phyloP scores from a whole-genome alignment of 2,329 filamentous ascomycete genomes.

The Chrysosporium queenslandicum region DNA sequence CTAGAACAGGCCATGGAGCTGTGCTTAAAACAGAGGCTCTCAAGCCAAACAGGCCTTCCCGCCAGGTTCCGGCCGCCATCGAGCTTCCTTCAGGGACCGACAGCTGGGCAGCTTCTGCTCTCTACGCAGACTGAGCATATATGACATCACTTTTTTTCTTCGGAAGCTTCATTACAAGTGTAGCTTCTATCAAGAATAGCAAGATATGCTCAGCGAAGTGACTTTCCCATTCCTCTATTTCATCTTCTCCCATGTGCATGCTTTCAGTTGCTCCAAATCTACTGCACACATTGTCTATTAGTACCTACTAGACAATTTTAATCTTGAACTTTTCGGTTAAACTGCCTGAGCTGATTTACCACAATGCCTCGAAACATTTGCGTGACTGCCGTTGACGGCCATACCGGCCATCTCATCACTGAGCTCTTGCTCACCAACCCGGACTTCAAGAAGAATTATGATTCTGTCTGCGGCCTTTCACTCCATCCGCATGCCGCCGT shows the following conservation, averaged over 20 bases:
- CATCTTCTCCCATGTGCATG: background rate
- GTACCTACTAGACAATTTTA: too few relatives aligned
- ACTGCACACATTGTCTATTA: too few relatives aligned
- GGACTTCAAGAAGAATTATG: conserved; percentile 37
- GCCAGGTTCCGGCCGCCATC: background rate
- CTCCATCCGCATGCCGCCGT: conserved; percentile 30
- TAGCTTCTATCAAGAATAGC: too few relatives aligned
- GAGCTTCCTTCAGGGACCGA: too few relatives aligned
- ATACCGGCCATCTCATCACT: conserved; percentile 44
- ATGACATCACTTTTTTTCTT: background rate
- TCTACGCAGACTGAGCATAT: background rate
- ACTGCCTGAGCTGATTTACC: background rate
- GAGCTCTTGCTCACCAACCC: conserved; percentile 40
- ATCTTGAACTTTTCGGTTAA: background rate
- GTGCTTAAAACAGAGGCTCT: background rate
- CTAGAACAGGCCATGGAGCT: too few relatives aligned
- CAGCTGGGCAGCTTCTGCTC: too few relatives aligned
- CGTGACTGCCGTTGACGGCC: conserved; percentile 42
- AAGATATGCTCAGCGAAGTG: too few relatives aligned
- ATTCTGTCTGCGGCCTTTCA: conserved; percentile 34
- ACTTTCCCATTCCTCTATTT: too few relatives aligned
- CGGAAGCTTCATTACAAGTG: background rate
- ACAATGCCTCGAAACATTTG: conserved; percentile 44
- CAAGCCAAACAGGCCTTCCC: background rate
- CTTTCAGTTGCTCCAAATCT: too few relatives aligned